Evolutionary conservation across 805 yeast genomes (phyloP).

Genomic region (Metschnikowia continentalis): DNA sequence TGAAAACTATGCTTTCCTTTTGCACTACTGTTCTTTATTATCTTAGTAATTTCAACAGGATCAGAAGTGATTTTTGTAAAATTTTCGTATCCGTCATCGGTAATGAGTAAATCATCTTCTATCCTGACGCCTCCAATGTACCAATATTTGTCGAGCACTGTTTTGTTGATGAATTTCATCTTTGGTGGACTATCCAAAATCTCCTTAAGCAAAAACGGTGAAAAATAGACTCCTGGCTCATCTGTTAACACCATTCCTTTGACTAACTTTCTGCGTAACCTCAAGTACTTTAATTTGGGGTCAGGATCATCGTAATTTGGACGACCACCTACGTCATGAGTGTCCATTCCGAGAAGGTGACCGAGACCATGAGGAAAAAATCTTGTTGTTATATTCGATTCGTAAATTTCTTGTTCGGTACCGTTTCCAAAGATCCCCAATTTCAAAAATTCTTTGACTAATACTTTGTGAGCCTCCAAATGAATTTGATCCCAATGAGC

Average conservation of each 20-base stretch:
- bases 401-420: slow-evolving; percentile 60
- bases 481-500: slow-evolving; percentile 84
- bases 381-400: slow-evolving; percentile 65
- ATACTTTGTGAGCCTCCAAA: slow-evolving; percentile 68
- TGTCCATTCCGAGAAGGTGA: slow-evolving; percentile 89
- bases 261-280: slow-evolving; percentile 71
- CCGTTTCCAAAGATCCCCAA: slow-evolving; percentile 72
- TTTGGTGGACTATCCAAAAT: slow-evolving; percentile 47
- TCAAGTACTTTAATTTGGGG: slow-evolving; percentile 68
- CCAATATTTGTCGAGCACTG: slow-evolving; percentile 71
- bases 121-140: slow-evolving; percentile 96
- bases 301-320: slow-evolving; percentile 84
- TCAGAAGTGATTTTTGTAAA: slow-evolving; percentile 82
- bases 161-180: slow-evolving; percentile 55
- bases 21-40: slow-evolving; percentile 65
- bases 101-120: slow-evolving; percentile 86
- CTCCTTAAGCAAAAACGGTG: slow-evolving; percentile 71
- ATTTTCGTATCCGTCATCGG: slow-evolving; percentile 72
- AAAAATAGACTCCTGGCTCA: slow-evolving; percentile 93
- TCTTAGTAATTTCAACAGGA: slow-evolving; percentile 72
- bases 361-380: slow-evolving; percentile 97
- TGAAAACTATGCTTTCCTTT: slow-evolving; percentile 67
- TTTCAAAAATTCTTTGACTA: slow-evolving; percentile 64
- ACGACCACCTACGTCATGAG: slow-evolving; percentile 91
- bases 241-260: slow-evolving; percentile 85